A percentile compares a stretch with the other conserved stretches of the same genome.
Evolutionary conservation across 768 basidiomycete genomes (phyloP).

Genomic region (Lentinus brumalis): DNA sequence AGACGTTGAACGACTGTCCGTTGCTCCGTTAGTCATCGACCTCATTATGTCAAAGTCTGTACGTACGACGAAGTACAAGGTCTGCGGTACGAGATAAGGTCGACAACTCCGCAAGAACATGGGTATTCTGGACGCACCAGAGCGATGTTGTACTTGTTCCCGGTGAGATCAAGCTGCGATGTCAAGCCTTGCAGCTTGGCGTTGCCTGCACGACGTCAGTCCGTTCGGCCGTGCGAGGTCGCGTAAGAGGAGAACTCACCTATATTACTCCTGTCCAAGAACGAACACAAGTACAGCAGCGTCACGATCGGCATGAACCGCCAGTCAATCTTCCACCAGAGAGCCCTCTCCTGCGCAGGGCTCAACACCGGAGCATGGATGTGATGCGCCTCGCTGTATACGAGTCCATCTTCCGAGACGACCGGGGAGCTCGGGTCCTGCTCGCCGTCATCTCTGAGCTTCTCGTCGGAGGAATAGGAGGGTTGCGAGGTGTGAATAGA

Average conservation of each 20-base stretch:
- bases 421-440: too few species aligned
- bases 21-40: slow-evolving; percentile 37
- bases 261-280: slow-evolving; percentile 30
- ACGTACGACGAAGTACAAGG: too few species aligned
- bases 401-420: too few species aligned
- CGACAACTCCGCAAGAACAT: too few species aligned
- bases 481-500: too few species aligned
- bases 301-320: slow-evolving; percentile 33
- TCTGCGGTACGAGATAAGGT: not conserved
- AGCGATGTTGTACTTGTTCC: slow-evolving; percentile 64
- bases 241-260: slow-evolving; percentile 6
- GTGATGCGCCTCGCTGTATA: not conserved
- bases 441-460: too few species aligned
- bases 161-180: slow-evolving; percentile 53
- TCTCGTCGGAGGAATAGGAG: too few species aligned
- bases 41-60: slow-evolving; percentile 67
- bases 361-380: slow-evolving; percentile 29
- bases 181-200: slow-evolving; percentile 45
- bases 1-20: slow-evolving; percentile 56
- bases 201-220: slow-evolving; percentile 47
- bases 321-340: slow-evolving; percentile 32
- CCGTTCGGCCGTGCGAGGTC: slow-evolving; percentile 32
- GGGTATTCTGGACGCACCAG: slow-evolving; percentile 38
- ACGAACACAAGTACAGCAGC: slow-evolving; percentile 28
- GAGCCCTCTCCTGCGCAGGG: slow-evolving; percentile 36